Conservation (phyloP, 2,329 filamentous ascomycete genomes). For the Monosporascus sp. region DNA sequence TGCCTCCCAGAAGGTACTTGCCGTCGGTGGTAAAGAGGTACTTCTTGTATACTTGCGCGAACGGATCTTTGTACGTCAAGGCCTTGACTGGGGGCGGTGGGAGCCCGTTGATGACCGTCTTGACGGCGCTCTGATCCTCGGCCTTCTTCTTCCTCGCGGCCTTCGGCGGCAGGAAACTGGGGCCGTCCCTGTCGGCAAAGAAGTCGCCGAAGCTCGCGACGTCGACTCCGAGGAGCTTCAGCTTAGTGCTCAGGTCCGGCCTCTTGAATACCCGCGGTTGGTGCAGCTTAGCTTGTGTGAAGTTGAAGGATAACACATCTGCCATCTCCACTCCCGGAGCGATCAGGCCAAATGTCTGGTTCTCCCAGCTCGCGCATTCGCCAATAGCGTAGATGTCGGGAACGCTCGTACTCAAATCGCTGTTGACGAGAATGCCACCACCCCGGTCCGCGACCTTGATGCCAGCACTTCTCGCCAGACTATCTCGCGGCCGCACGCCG, state of each 20-base stretch:
- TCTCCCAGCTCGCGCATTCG: constrained; percentile 86
- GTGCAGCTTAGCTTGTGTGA: constrained; percentile 75
- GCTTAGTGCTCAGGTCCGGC: constrained; percentile 84
- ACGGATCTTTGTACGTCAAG: constrained; percentile 83
- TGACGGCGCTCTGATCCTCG: constrained; percentile 28
- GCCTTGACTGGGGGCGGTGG: constrained; percentile 66
- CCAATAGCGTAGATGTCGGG: constrained; percentile 80
- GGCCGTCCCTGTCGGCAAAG: constrained; percentile 82
- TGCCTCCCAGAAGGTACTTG: constrained; percentile 86
- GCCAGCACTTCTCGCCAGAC: constrained; percentile 63
- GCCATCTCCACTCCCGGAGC: constrained; percentile 90
- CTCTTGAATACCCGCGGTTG: constrained; percentile 65
- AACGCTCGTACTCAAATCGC: constrained; percentile 62
- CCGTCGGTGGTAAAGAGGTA: constrained; percentile 87
- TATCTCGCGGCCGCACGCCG: constrained; percentile 75
- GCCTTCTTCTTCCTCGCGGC: constrained; percentile 38
- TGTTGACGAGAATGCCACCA: constrained; percentile 68
- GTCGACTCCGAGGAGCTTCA: constrained; percentile 84
- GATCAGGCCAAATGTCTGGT: constrained; percentile 82
- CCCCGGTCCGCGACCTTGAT: constrained; percentile 68
- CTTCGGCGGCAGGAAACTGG: constrained; percentile 64
- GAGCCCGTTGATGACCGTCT: constrained; percentile 48
- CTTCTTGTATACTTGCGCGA: constrained; percentile 86
- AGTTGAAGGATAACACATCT: constrained; percentile 83
- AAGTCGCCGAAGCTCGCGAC: constrained; percentile 93